Percentiles rank a stretch among this genome's conserved stretches.
These are phyloP conservation scores for Beauveria rudraprayagi DNA, from an alignment of 2,329 filamentous ascomycete genomes.

Conservation along the genomic window DNA sequence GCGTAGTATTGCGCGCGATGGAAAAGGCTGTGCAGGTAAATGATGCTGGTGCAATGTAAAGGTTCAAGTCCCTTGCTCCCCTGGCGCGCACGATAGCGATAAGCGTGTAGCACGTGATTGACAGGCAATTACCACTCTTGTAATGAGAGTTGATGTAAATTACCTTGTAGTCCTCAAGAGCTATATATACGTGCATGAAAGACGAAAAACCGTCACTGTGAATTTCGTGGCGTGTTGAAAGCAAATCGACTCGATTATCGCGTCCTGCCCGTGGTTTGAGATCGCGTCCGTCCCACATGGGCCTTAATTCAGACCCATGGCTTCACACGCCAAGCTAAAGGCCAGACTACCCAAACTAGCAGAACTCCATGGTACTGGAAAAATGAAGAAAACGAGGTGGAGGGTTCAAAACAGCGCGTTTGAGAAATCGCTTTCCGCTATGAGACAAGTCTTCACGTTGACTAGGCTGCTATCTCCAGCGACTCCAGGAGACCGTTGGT, in stretches of 20 bases:
- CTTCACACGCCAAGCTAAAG: background rate
- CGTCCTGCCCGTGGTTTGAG: background rate
- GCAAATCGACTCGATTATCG: background rate
- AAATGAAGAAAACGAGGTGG: too few species aligned
- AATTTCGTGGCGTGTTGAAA: background rate
- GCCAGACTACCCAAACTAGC: background rate
- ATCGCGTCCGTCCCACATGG: background rate
- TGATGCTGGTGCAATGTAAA: background rate
- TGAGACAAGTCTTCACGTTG: too few species aligned
- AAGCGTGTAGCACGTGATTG: background rate
- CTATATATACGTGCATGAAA: too few species aligned
- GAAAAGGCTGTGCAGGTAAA: background rate
- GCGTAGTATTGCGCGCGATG: background rate
- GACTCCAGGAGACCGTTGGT: too few species aligned
- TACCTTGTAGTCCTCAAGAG: too few species aligned
- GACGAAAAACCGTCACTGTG: background rate
- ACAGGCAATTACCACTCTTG: background rate
- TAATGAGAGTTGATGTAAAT: too few species aligned
- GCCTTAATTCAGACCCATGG: too few species aligned
- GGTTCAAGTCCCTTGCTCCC: background rate
- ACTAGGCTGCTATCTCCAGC: too few species aligned
- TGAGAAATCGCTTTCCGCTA: too few species aligned
- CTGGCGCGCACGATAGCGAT: background rate
- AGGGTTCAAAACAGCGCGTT: too few species aligned
- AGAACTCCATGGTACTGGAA: too few species aligned